Conservation (phyloP, 2,329 filamentous ascomycete genomes). For the Fusarium siculi region DNA sequence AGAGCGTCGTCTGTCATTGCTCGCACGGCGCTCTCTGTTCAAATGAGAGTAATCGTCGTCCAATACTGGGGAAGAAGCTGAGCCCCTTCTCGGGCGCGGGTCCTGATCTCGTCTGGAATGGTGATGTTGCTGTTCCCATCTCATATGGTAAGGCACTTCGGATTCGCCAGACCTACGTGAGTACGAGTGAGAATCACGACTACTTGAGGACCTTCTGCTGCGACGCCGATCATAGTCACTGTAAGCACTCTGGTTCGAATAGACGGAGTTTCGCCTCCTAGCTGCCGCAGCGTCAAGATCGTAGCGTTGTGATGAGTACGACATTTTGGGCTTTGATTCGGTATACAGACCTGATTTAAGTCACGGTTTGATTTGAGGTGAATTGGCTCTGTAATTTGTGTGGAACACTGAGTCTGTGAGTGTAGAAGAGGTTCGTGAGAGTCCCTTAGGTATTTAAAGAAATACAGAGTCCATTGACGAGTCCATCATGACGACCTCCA, state of each 20-base stretch:
- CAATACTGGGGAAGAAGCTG: not conserved
- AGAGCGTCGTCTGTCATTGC: not conserved
- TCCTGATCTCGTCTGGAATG: not conserved
- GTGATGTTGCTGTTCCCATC: not conserved
- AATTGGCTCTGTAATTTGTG: not conserved
- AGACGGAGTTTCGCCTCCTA: constrained; percentile 1
- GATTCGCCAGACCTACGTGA: not conserved
- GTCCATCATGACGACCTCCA: not conserved
- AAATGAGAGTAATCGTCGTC: not conserved
- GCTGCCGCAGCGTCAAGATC: constrained; percentile 6
- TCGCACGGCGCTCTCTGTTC: not conserved
- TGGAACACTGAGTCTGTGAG: not conserved
- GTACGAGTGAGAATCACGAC: not conserved
- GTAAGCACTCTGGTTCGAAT: not conserved
- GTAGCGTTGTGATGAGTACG: constrained; percentile 14
- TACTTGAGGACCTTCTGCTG: not conserved
- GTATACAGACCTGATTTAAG: constrained; percentile 5
- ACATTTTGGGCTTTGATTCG: constrained; percentile 17
- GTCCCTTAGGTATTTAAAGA: not conserved
- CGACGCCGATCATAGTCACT: not conserved
- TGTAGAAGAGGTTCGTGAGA: not conserved
- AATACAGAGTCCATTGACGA: not conserved
- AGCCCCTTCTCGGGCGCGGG: not conserved
- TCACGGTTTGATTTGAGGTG: not conserved
- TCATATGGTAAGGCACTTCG: not conserved